phyloP scores from a whole-genome alignment of 352 stramenopile species.

The Globisporangium apiculatum region DNA sequence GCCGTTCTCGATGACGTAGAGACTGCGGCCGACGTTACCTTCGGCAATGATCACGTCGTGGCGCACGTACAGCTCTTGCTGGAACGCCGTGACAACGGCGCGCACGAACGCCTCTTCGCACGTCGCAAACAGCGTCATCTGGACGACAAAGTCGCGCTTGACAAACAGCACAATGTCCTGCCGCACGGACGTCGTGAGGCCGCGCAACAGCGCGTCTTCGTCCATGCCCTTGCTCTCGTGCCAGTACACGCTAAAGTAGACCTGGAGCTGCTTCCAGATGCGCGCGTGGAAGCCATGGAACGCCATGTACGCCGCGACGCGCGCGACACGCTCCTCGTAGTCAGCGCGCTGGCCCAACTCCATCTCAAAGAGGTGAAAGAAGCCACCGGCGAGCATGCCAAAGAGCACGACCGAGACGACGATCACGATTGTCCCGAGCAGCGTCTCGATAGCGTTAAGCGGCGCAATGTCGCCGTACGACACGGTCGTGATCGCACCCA shows the following conservation, averaged over 20 bases:
- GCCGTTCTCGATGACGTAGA: slow-evolving; percentile 67
- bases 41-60: slow-evolving; percentile 73
- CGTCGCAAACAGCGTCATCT: slow-evolving; percentile 50
- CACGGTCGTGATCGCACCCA: slow-evolving; percentile 30
- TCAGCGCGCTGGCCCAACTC: slow-evolving; percentile 34
- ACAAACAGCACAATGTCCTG: slow-evolving; percentile 33
- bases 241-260: slow-evolving; percentile 40
- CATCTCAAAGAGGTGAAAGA: slow-evolving; percentile 43
- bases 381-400: slow-evolving; percentile 32
- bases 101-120: slow-evolving; percentile 56
- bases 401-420: slow-evolving; percentile 33
- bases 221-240: slow-evolving; percentile 41
- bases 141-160: slow-evolving; percentile 36
- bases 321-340: slow-evolving; percentile 37
- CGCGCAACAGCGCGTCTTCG: slow-evolving; percentile 31
- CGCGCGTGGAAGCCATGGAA: slow-evolving; percentile 34
- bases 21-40: slow-evolving; percentile 43
- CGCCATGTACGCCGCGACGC: slow-evolving; percentile 32
- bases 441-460: slow-evolving; percentile 26
- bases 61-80: slow-evolving; percentile 66
- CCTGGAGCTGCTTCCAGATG: slow-evolving; percentile 37
- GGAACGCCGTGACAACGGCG: slow-evolving; percentile 50
- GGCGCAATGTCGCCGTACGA: slow-evolving; percentile 35
- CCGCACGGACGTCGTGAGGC: slow-evolving; percentile 21
- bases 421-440: slow-evolving; percentile 25